Evolutionary conservation across 768 basidiomycete genomes (phyloP).

Genomic region (Hortiboletus flavorubellus): DNA sequence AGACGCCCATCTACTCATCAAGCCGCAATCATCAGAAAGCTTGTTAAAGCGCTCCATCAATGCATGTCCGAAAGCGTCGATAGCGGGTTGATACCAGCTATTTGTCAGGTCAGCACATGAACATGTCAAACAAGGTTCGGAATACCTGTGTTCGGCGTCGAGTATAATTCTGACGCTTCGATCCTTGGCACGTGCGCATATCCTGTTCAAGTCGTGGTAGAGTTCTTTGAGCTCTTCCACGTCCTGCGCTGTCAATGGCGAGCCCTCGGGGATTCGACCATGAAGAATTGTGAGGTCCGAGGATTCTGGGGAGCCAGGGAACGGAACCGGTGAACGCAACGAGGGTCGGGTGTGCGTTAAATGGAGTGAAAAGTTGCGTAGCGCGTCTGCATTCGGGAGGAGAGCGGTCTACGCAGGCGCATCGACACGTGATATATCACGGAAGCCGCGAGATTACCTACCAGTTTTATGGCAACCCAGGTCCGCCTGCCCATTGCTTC

Average conservation of each 20-base stretch:
- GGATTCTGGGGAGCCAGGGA: slow-evolving; percentile 63
- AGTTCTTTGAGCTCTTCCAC: slow-evolving; percentile 58
- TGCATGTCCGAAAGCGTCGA: slow-evolving; percentile 74
- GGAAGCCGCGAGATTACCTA: slow-evolving; percentile 31
- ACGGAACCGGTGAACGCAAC: slow-evolving; percentile 41
- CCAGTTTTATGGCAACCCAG: slow-evolving; percentile 86
- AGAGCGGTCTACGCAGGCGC: slow-evolving; percentile 56
- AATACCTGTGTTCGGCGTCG: slow-evolving; percentile 80
- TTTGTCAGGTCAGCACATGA: slow-evolving; percentile 6
- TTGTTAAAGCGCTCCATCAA: slow-evolving; percentile 79
- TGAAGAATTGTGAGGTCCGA: slow-evolving; percentile 58
- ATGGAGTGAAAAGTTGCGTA: slow-evolving; percentile 60
- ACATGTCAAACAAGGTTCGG: neutral
- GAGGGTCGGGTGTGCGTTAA: slow-evolving; percentile 43
- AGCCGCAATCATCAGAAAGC: slow-evolving; percentile 14
- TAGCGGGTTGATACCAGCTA: slow-evolving; percentile 70
- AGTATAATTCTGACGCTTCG: slow-evolving; percentile 69
- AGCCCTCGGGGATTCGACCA: slow-evolving; percentile 10
- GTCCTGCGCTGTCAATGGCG: slow-evolving; percentile 50
- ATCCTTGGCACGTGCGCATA: slow-evolving; percentile 61
- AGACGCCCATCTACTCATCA: slow-evolving; percentile 1
- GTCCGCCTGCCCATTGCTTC: slow-evolving; percentile 48
- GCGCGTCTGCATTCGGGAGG: slow-evolving; percentile 55
- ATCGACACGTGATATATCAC: neutral
- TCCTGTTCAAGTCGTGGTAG: slow-evolving; percentile 54